Conservation (phyloP, 192 early-diverging fungal species). For the Chytriomyces confervae region DNA sequence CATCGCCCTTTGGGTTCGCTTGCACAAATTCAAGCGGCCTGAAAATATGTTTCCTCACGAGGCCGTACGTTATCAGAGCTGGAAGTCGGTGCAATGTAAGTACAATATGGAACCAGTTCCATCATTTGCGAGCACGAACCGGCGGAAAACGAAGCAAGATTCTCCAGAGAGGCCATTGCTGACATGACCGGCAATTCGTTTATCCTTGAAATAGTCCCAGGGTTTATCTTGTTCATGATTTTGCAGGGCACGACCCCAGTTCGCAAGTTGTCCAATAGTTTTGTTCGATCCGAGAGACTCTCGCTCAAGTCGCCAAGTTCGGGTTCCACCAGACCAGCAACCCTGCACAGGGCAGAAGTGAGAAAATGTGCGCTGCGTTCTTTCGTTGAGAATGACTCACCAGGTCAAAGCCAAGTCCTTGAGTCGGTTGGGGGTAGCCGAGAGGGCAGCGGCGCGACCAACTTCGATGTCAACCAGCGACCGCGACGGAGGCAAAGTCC, state of each 20-base stretch:
- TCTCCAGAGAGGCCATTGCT: slow-evolving; percentile 36
- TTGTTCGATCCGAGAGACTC: neutral
- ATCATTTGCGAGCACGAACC: slow-evolving; percentile 8
- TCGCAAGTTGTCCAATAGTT: slow-evolving; percentile 45
- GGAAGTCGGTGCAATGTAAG: neutral
- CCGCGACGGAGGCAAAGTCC: no score
- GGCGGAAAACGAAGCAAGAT: slow-evolving; percentile 37
- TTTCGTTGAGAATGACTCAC: neutral
- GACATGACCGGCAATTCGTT: slow-evolving; percentile 15
- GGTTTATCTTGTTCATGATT: slow-evolving; percentile 43
- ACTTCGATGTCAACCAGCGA: no score
- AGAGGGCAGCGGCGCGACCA: no score
- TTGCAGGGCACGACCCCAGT: slow-evolving; percentile 35
- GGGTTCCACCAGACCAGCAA: neutral
- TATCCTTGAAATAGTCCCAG: slow-evolving; percentile 40
- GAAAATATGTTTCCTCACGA: slow-evolving; percentile 37
- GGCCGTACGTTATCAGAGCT: slow-evolving; percentile 41
- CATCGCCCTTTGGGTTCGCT: slow-evolving; percentile 46
- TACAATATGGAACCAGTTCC: no score
- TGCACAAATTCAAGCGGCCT: slow-evolving; percentile 51
- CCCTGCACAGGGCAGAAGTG: no score
- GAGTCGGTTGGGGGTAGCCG: no score
- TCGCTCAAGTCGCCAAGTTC: neutral
- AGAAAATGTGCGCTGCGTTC: no score
- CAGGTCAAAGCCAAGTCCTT: neutral